Evolutionary conservation across 2,329 filamentous ascomycete species (phyloP), one percentile per base, ranked within the genome.

Genomic region (Cladosporium sp.): DNA sequence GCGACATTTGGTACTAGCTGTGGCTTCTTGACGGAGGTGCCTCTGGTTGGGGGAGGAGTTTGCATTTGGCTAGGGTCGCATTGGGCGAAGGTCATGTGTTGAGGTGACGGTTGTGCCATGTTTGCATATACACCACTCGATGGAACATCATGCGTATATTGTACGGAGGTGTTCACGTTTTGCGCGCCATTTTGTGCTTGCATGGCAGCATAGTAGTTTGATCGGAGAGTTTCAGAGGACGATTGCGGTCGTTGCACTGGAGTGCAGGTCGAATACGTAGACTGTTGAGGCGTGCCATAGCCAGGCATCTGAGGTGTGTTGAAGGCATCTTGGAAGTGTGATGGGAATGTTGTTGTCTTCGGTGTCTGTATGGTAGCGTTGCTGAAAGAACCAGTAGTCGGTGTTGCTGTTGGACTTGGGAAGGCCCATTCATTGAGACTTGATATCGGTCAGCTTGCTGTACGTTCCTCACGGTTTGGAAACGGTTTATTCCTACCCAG

Each of bases 41-140:
- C 82, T 70, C 83, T 78, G 25, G 83, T 85, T 2, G 84, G 83
- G 51, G 84, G 84, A 36, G 84, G 84, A 12, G 84, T 86, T 70
- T 86, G 83, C 76, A 85, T 84, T 14, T 80, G 77, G 20, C 73
- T 74, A 14, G 67, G 78, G 42, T 66, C 66, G 55, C 45, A 61
- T 63, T 25, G 55, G 59, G 28, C 39, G 54, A 25, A 63, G 60
- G n/a, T 49, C 55, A 47, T 40, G 57, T 43, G 51, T 39, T 34
- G 57, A 19, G 54, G 58, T 45, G 51, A 54, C 3, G 43, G 51
- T 34, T 59, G 58, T 40, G 22, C 30, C 30, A 55, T 50, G 25
- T 39, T 50, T 30, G 42, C 51, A 19, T 38, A 50, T n/a, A 39
- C 34, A 50, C 37, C 58, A 36, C 39, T 54, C 22, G 40, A 30